Conservation (phyloP, 2,329 filamentous ascomycete species). For the Blumeria hordei region DNA sequence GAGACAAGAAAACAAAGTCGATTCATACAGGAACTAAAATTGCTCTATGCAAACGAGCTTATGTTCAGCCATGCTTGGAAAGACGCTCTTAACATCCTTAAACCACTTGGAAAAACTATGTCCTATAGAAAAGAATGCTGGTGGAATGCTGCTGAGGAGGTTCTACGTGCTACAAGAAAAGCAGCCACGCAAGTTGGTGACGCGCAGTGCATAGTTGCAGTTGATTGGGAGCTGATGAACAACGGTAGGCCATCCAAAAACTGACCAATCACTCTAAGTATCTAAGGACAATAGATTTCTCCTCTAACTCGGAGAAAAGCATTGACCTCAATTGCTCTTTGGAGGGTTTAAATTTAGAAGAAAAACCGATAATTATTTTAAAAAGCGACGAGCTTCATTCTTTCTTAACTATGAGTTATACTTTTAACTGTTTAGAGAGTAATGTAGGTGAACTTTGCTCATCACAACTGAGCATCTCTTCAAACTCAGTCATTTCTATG, state of each 20-base stretch:
- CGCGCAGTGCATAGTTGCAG: slow-evolving; percentile 30
- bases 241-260: slow-evolving; percentile 21
- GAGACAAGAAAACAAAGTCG: slow-evolving; percentile 27
- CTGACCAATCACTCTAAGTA: not conserved
- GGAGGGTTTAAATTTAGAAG: slow-evolving; percentile 21
- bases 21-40: slow-evolving; percentile 25
- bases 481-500: slow-evolving; percentile 28
- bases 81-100: slow-evolving; percentile 27
- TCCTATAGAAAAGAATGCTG: slow-evolving; percentile 33
- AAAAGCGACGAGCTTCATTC: slow-evolving; percentile 26
- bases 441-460: slow-evolving; percentile 34
- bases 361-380: slow-evolving; percentile 26
- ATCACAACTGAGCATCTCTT: slow-evolving; percentile 33
- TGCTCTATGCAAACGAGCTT: slow-evolving; percentile 33
- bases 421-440: slow-evolving; percentile 31
- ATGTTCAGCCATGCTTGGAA: slow-evolving; percentile 26
- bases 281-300: slow-evolving; percentile 21
- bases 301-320: slow-evolving; percentile 28
- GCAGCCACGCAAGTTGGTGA: slow-evolving; percentile 28
- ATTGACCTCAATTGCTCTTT: slow-evolving; percentile 36
- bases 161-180: slow-evolving; percentile 34
- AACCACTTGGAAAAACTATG: slow-evolving; percentile 31
- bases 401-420: slow-evolving; percentile 29
- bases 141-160: slow-evolving; percentile 32
- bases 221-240: slow-evolving; percentile 41